Conservation (phyloP, 805 yeast genomes). For the Grigorovia yakushimaensis region DNA sequence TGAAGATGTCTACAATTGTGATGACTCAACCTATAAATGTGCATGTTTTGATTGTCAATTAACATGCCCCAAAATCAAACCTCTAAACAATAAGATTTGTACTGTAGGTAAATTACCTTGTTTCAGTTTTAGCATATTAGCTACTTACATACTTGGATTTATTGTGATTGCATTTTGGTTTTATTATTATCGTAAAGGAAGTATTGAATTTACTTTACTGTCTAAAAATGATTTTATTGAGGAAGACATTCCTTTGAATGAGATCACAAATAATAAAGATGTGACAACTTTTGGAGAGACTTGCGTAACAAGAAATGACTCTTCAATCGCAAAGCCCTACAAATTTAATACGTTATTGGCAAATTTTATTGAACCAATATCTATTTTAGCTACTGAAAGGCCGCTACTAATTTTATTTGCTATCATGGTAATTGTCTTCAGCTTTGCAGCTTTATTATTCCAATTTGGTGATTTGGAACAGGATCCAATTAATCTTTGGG, state of each 20-base stretch:
- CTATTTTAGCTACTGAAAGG: constrained; percentile 43
- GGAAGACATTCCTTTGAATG: constrained; percentile 7
- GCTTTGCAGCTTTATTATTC: constrained; percentile 31
- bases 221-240: constrained; percentile 6
- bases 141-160: constrained; percentile 35
- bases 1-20: constrained; percentile 36
- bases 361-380: background rate
- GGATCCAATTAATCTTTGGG: constrained; percentile 84
- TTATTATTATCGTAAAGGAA: constrained; percentile 5
- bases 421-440: constrained; percentile 28
- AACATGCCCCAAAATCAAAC: constrained; percentile 64
- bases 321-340: background rate
- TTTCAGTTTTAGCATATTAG: constrained; percentile 52
- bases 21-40: constrained; percentile 57
- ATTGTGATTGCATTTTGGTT: constrained; percentile 5
- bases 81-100: constrained; percentile 38
- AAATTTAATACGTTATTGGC: background rate
- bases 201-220: too few relatives aligned
- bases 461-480: constrained; percentile 54
- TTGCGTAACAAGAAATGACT: background rate
- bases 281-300: constrained; percentile 5
- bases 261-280: constrained; percentile 12
- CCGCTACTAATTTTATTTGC: constrained; percentile 46
- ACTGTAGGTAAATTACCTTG: constrained; percentile 58
- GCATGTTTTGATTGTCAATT: constrained; percentile 85